A percentile compares a stretch with the other conserved stretches of the same genome.
These are phyloP conservation scores for Ilyonectria robusta DNA, from an alignment of 2,329 filamentous ascomycete species.

Conservation along the genomic window DNA sequence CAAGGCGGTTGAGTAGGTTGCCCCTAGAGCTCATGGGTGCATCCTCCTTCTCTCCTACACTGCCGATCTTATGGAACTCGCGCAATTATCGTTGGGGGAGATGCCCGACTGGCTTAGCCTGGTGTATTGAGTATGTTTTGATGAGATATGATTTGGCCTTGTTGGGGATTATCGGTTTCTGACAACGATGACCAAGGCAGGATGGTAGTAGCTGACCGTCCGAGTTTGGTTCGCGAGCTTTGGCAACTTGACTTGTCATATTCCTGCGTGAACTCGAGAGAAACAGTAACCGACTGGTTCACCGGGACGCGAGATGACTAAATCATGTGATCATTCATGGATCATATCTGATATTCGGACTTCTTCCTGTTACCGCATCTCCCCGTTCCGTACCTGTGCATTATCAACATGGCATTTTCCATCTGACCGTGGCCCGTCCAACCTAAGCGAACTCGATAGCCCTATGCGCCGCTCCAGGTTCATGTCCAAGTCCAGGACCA, in stretches of 20 bases:
- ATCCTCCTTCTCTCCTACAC: background rate
- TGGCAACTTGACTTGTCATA: constrained; percentile 33
- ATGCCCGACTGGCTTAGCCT: background rate
- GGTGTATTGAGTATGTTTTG: background rate
- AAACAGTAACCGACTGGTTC: constrained; percentile 23
- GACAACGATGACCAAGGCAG: constrained; percentile 15
- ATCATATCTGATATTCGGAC: constrained; percentile 38
- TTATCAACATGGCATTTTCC: constrained; percentile 15
- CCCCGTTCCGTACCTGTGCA: constrained; percentile 12
- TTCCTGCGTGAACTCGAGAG: constrained; percentile 28
- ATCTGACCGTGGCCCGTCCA: constrained; percentile 5
- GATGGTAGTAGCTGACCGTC: background rate
- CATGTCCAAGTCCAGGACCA: background rate
- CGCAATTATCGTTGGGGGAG: background rate
- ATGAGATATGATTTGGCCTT: constrained; percentile 1
- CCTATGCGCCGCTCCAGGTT: constrained; percentile 6
- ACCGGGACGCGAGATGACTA: constrained; percentile 16
- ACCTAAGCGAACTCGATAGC: constrained; percentile 12
- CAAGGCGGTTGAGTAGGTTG: background rate
- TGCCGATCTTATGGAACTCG: background rate
- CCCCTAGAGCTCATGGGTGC: background rate
- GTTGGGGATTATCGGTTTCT: constrained; percentile 11
- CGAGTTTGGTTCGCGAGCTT: background rate
- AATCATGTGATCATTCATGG: constrained; percentile 39
- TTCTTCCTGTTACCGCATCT: constrained; percentile 21